A percentile compares a stretch with the other conserved stretches of the same genome.
phyloP scores from a whole-genome alignment of 1,139 yeast species.

The Kurtzmaniella natalensis region DNA sequence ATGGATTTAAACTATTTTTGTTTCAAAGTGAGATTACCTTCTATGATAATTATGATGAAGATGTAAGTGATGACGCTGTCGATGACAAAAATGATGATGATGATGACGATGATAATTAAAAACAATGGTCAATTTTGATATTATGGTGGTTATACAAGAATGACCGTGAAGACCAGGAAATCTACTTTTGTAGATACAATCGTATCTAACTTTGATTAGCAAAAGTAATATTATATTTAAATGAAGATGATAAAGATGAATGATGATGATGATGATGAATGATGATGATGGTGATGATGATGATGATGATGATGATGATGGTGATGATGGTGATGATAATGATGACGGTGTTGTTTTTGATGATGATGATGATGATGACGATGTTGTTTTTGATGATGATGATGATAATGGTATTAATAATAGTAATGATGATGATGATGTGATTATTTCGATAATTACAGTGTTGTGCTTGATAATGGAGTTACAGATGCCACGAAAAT shows the following conservation, averaged over 20 bases:
- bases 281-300: background rate
- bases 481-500: no score
- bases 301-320: background rate
- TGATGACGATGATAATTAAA: slow-evolving; percentile 9
- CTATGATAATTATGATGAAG: slow-evolving; percentile 1
- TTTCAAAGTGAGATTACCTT: no score
- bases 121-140: no score
- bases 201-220: no score
- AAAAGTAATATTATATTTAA: no score
- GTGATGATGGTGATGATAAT: background rate
- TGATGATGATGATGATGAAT: background rate
- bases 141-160: no score
- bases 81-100: slow-evolving; percentile 5
- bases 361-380: background rate
- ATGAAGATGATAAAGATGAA: background rate
- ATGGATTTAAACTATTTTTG: no score
- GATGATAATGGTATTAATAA: background rate
- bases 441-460: no score
- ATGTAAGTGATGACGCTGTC: background rate
- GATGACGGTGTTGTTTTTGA: background rate
- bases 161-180: background rate
- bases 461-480: no score
- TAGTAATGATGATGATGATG: background rate
- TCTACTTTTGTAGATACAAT: no score
- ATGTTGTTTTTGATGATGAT: background rate